Base-by-base conservation (phyloP, 257 asterid genomes). In the Handroanthus guayacan region DNA sequence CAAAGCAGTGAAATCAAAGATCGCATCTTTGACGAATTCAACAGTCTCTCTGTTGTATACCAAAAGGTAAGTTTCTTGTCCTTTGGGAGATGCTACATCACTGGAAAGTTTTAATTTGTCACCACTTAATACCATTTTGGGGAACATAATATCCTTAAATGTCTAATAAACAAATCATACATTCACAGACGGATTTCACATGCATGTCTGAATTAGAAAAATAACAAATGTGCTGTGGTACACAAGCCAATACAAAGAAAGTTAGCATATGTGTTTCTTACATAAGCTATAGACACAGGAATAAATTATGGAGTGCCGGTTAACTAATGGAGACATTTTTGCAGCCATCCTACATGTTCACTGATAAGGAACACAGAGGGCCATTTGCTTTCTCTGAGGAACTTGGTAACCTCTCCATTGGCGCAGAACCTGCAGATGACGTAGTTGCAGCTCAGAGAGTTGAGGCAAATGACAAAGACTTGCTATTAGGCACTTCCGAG, bases 321-420 rank as follows among this genome's bases (percentile, higher is more conserved):
- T 74, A 75, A 71, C 52, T 72, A 57, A 81, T 5, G 10, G 6
- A 65, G 50, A 57, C 48, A 73, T 62, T 71, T 77, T 80, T 89
- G 88, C 92, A 95, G 99, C 99, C 99, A 47, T 93, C 99, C 14
- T 95, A 93, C 87, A 88, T 91, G 98, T 95, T 95, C 87, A 95
- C 97, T 9, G 99, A 95, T 78, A 95, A 95, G 81, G 99, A 91
- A 76, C 85, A 95, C 83, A 86, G 98, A 89, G 99, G 98, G 74
- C 96, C 98, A 58, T 93, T 91, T 66, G 98, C 97, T 55, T 95
- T 95, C 83, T 84, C 97, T 1, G 99, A 95, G 82, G 98, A 93
- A 74, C 84, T 89, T 11, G 92, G 91, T 43, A 89, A 86, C 79
- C 79, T 95, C 62, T 84, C 99, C 16, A 83, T 89, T 13, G 86